Evolutionary conservation across 2,329 filamentous ascomycete genomes (phyloP).

Genomic region (Rutstroemia sp.): DNA sequence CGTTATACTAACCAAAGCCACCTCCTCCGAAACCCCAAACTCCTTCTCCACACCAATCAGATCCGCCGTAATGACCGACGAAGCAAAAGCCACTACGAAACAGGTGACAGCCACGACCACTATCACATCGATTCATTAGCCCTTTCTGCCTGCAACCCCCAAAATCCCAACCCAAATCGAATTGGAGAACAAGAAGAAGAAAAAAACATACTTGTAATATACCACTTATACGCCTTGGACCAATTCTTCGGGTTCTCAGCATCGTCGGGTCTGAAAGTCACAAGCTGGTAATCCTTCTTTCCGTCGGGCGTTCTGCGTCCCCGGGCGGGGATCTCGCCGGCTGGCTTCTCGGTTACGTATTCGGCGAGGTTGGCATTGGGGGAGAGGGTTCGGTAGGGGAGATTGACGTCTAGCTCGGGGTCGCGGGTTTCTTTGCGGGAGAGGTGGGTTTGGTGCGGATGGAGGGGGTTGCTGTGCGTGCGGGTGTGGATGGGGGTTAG

Average conservation of each 20-base stretch:
- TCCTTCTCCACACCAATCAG: conserved; percentile 54
- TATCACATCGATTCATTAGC: background rate
- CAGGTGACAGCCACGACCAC: conserved; percentile 71
- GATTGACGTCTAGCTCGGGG: conserved; percentile 39
- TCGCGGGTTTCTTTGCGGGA: conserved; percentile 25
- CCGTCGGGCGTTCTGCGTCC: background rate
- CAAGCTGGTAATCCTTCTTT: conserved; percentile 44
- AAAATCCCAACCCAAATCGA: no score
- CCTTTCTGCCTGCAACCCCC: no score
- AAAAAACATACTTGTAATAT: conserved; percentile 50
- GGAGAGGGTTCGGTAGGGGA: conserved; percentile 59
- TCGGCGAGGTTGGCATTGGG: conserved; percentile 56
- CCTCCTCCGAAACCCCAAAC: conserved; percentile 65
- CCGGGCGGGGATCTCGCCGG: conserved; percentile 45
- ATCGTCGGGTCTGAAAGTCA: conserved; percentile 65
- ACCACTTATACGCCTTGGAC: conserved; percentile 73
- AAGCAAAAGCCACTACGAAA: conserved; percentile 58
- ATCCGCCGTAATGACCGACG: conserved; percentile 72
- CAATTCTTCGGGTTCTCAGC: conserved; percentile 81
- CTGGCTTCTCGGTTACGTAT: conserved; percentile 54
- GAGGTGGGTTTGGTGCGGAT: background rate
- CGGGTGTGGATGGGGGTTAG: conserved; percentile 1
- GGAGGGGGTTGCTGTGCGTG: conserved; percentile 10
- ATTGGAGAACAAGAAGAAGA: no score
- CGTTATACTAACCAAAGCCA: conserved; percentile 63